These are phyloP conservation scores for Thalassiosira exigua DNA, from an alignment of 352 stramenopile genomes.

Conservation along the genomic window DNA sequence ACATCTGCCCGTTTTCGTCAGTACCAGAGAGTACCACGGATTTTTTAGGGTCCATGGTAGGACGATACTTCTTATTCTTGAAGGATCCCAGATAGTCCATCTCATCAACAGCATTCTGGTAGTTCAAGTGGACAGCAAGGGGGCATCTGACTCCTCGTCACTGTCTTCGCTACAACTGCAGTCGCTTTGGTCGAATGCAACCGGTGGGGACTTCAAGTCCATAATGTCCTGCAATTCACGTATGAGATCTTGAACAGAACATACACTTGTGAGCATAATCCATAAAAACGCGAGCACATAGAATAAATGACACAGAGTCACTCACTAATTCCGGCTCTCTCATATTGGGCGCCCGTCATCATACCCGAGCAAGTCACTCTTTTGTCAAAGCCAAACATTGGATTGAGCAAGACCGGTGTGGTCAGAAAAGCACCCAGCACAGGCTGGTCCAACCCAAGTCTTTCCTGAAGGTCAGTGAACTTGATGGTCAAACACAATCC, in stretches of 20 bases:
- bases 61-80: constrained; percentile 28
- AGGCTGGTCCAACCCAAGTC: constrained; percentile 10
- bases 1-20: constrained; percentile 1
- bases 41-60: constrained; percentile 6
- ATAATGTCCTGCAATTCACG: constrained; percentile 28
- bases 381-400: constrained; percentile 18
- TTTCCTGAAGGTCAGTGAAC: constrained; percentile 12
- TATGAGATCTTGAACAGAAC: constrained; percentile 4
- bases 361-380: constrained; percentile 5
- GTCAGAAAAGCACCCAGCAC: constrained; percentile 3
- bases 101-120: constrained; percentile 27
- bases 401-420: constrained; percentile 12
- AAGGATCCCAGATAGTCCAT: constrained; percentile 15
- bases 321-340: background rate
- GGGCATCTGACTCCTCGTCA: constrained; percentile 12
- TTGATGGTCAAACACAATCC: too few species aligned
- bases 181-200: background rate
- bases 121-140: constrained; percentile 13
- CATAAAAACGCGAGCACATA: constrained; percentile 1
- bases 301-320: background rate
- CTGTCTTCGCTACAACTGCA: constrained; percentile 14
- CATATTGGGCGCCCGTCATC: constrained; percentile 17
- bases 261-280: background rate
- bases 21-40: background rate
- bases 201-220: constrained; percentile 1